phyloP scores from a whole-genome alignment of 2,329 filamentous ascomycete genomes.

The Albophoma yamanashiensis region DNA sequence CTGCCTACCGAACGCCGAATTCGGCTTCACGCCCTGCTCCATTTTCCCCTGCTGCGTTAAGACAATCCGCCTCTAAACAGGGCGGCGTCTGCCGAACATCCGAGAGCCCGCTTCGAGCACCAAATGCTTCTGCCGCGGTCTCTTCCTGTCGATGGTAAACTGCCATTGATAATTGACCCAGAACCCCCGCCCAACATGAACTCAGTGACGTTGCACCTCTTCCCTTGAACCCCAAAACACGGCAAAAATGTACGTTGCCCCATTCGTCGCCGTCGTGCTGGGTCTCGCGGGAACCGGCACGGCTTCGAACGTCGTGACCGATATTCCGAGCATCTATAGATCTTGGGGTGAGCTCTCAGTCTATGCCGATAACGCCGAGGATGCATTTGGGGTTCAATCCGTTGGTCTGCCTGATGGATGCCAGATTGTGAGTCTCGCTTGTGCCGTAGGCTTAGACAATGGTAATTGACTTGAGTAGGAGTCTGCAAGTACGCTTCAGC shows the following conservation, averaged over 20 bases:
- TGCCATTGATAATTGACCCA: not conserved
- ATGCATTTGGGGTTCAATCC: slow-evolving; percentile 34
- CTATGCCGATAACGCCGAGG: slow-evolving; percentile 33
- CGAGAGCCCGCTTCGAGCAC: not conserved
- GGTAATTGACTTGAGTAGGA: slow-evolving; percentile 17
- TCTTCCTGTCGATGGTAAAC: too few relatives aligned
- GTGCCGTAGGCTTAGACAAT: too few relatives aligned
- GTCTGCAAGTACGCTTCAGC: slow-evolving; percentile 39
- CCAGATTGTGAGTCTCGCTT: slow-evolving; percentile 7
- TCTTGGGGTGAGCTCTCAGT: slow-evolving; percentile 36
- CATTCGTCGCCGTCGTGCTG: not conserved
- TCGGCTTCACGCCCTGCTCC: not conserved
- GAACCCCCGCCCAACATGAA: not conserved
- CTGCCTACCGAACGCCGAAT: not conserved
- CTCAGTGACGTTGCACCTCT: not conserved
- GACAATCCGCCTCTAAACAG: not conserved
- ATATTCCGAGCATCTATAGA: slow-evolving; percentile 16
- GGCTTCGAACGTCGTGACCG: slow-evolving; percentile 10
- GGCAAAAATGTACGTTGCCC: not conserved
- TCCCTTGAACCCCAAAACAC: not conserved
- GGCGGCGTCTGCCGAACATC: not conserved
- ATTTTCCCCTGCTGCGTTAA: not conserved
- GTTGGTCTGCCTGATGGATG: slow-evolving; percentile 40
- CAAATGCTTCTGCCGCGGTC: not conserved
- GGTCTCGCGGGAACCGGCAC: not conserved